Conservation (phyloP, 1,284 basidiomycete genomes). For the Trametes hirsuta region DNA sequence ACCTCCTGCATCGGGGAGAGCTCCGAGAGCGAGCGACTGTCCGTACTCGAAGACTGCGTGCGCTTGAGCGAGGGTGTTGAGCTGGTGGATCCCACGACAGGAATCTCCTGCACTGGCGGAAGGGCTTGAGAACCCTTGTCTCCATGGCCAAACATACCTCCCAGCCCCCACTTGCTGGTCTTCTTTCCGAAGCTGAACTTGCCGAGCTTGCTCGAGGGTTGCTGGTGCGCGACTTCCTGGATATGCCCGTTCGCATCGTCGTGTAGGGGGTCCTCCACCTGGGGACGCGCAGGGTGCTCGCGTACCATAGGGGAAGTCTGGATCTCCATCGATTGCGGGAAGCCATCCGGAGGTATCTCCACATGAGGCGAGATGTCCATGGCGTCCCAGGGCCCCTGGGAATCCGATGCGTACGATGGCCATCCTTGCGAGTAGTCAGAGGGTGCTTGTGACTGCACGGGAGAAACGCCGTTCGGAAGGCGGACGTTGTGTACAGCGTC, state of each 20-base stretch:
- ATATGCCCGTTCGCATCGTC: slow-evolving; percentile 25
- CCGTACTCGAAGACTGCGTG: slow-evolving; percentile 80
- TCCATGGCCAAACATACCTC: slow-evolving; percentile 72
- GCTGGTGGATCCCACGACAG: slow-evolving; percentile 46
- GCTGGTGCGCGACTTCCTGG: slow-evolving; percentile 37
- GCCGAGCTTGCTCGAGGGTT: slow-evolving; percentile 50
- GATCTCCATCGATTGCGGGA: slow-evolving; percentile 52
- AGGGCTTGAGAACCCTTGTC: slow-evolving; percentile 68
- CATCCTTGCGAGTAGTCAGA: slow-evolving; percentile 28
- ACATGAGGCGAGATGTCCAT: slow-evolving; percentile 63
- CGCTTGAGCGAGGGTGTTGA: slow-evolving; percentile 80
- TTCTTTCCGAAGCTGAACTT: slow-evolving; percentile 72
- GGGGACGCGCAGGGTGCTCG: slow-evolving; percentile 50
- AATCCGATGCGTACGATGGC: slow-evolving; percentile 34
- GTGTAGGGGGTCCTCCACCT: slow-evolving; percentile 45
- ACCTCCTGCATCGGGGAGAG: slow-evolving; percentile 45
- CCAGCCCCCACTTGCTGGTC: slow-evolving; percentile 60
- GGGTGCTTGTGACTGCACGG: slow-evolving; percentile 18
- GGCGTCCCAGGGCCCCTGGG: slow-evolving; percentile 49
- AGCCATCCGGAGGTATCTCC: slow-evolving; percentile 45
- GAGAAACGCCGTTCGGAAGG: slow-evolving; percentile 16
- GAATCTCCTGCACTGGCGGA: slow-evolving; percentile 73
- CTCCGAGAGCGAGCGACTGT: slow-evolving; percentile 66
- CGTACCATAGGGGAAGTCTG: slow-evolving; percentile 55
- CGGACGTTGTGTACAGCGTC: slow-evolving; percentile 24